Conservation (phyloP, 768 basidiomycete genomes). For the Trametes maxima region DNA sequence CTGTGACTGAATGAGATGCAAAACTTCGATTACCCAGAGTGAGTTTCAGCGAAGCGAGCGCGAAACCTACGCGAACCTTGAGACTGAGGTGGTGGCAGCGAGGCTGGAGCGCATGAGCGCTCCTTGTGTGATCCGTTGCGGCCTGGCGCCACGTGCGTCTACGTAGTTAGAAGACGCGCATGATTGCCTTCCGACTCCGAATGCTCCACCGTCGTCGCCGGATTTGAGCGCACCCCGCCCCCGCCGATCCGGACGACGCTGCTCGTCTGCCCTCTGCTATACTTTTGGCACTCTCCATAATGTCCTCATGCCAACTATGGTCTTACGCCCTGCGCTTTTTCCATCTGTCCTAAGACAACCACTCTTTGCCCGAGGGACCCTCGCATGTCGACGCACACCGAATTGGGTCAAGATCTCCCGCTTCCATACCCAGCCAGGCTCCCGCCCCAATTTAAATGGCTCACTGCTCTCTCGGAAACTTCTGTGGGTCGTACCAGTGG, state of each 20-base stretch:
- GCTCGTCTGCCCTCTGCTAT: background rate
- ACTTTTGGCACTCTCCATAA: slow-evolving; percentile 12
- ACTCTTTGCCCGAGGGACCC: slow-evolving; percentile 18
- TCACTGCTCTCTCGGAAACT: slow-evolving; percentile 33
- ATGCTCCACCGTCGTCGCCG: background rate
- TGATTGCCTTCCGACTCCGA: slow-evolving; percentile 1
- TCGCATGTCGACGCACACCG: slow-evolving; percentile 33
- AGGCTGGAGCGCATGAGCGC: too few relatives aligned
- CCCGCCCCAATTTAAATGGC: slow-evolving; percentile 34
- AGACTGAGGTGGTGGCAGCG: too few relatives aligned
- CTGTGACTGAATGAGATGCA: too few relatives aligned
- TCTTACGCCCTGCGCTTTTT: slow-evolving; percentile 30
- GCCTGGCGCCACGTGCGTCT: background rate
- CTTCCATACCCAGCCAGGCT: slow-evolving; percentile 37
- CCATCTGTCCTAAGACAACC: slow-evolving; percentile 32
- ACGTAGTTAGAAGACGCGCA: slow-evolving; percentile 10
- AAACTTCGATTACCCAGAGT: too few relatives aligned
- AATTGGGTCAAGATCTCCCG: slow-evolving; percentile 17
- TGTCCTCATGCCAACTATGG: slow-evolving; percentile 28
- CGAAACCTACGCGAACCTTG: too few relatives aligned
- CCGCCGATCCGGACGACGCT: slow-evolving; percentile 7
- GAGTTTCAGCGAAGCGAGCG: too few relatives aligned
- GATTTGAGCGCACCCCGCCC: background rate
- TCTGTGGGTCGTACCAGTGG: slow-evolving; percentile 60
- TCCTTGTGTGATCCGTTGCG: too few relatives aligned